A percentile compares a stretch with the other conserved stretches of the same genome.
These are phyloP conservation scores for Phaeoacremonium minimum DNA, from an alignment of 2,329 filamentous ascomycete species.

Conservation along the genomic window DNA sequence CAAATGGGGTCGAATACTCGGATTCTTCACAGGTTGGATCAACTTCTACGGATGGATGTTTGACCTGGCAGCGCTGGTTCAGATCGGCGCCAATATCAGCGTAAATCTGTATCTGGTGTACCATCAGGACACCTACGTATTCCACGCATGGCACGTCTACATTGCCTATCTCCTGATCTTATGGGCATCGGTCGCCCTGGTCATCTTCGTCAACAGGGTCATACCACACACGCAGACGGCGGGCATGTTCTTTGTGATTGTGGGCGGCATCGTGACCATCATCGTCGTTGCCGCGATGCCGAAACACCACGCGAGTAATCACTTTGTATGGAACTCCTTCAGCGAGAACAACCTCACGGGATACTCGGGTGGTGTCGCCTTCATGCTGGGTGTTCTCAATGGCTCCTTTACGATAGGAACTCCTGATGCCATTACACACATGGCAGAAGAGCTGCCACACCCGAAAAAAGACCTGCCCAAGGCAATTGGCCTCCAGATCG, in stretches of 20 bases:
- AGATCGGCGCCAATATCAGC: slow-evolving; percentile 54
- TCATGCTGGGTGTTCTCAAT: slow-evolving; percentile 61
- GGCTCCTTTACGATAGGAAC: slow-evolving; percentile 64
- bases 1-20: slow-evolving; percentile 46
- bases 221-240: slow-evolving; percentile 47
- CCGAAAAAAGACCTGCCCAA: slow-evolving; percentile 43
- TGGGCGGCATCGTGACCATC: slow-evolving; percentile 48
- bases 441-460: slow-evolving; percentile 55
- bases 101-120: slow-evolving; percentile 59
- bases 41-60: slow-evolving; percentile 61
- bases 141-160: slow-evolving; percentile 55
- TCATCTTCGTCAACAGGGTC: slow-evolving; percentile 53
- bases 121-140: slow-evolving; percentile 44
- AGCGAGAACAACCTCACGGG: slow-evolving; percentile 44
- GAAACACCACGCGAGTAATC: slow-evolving; percentile 38
- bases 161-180: slow-evolving; percentile 51
- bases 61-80: slow-evolving; percentile 53
- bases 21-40: slow-evolving; percentile 41
- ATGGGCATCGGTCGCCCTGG: slow-evolving; percentile 45
- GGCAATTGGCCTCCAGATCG: slow-evolving; percentile 44
- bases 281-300: slow-evolving; percentile 52
- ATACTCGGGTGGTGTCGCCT: slow-evolving; percentile 56
- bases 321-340: slow-evolving; percentile 50
- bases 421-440: slow-evolving; percentile 58
- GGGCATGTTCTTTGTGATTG: slow-evolving; percentile 51